Evolutionary conservation across 805 yeast genomes (phyloP), one percentile per base, ranked within the genome.

Genomic region (Barnettozyma sp.): DNA sequence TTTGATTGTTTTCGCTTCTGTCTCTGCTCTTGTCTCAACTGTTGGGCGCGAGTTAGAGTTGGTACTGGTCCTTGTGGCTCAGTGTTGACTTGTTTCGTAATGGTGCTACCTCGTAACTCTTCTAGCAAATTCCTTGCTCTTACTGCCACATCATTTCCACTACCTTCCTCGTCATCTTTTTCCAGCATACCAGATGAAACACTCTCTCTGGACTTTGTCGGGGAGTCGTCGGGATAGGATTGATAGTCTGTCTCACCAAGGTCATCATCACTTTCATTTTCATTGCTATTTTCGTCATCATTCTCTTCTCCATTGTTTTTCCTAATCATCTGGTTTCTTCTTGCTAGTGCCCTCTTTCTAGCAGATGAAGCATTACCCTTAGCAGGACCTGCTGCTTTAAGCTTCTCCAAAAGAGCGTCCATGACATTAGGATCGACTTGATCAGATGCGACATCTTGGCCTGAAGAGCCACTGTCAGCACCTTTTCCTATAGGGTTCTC

Each of bases 361-460:
- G 95, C 94, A 4, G 86, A 73, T 2, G 84, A 65, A 1, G 92
- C 75, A 43, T 87, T 92, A 6, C 84, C 77, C 42, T 77, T 76
- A 5, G 77, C 61, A 9, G 92, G 83, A 1, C 90, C 94, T 0
- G 92, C 42, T 29, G 42, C 87, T 52, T 87, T 81, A 48, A 92
- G 70, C 52, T 80, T 85, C 53, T 87, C 94, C 36, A 92, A 65
- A 33, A 92, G 67, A 22, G 78, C 74, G 54, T 92, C 97, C 81
- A 92, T 84, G 28, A 85, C 76, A 7, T 65, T 50, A 3, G 45
- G 42, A 22, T 44, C 52, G 23, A 32, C 29, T 6, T 36, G 32
- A 5, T 35, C 40, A 13, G 24, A 18, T 4, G 6, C 13, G 1
- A 28, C 34, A 6, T 23, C 40, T n/a, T 23, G 7, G 11, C 37